phyloP scores from a whole-genome alignment of 768 basidiomycete genomes.

The Leccinum ochraceum region DNA sequence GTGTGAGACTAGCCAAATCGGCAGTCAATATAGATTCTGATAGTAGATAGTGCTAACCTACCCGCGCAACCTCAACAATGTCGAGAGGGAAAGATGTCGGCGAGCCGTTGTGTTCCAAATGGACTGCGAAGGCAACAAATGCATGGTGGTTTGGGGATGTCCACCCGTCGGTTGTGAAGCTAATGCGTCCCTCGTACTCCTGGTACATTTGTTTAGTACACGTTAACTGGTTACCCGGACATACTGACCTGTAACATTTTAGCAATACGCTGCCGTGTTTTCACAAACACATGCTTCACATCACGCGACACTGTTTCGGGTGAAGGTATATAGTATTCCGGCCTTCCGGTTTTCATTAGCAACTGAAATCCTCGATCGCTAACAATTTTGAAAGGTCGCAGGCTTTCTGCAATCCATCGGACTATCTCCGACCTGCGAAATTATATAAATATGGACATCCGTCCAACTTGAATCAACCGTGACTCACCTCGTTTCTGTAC shows the following conservation, averaged over 20 bases:
- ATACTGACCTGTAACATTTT: not conserved
- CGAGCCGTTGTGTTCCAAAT: not conserved
- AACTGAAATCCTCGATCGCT: not conserved
- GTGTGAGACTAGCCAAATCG: not conserved
- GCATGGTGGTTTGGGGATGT: not conserved
- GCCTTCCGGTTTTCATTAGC: not conserved
- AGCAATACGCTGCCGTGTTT: not conserved
- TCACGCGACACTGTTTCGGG: not conserved
- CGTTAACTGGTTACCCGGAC: not conserved
- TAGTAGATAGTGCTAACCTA: not conserved
- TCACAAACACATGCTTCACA: not conserved
- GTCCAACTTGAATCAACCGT: not conserved
- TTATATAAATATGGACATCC: not conserved
- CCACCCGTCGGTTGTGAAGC: not conserved
- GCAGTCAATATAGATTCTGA: not conserved
- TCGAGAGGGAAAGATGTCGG: not conserved
- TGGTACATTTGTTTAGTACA: not conserved
- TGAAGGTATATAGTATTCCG: conserved; percentile 4
- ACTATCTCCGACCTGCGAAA: not conserved
- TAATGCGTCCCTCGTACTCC: not conserved
- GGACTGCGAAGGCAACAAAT: not conserved
- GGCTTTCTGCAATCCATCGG: not conserved
- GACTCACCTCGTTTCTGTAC: not conserved
- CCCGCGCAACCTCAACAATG: not conserved
- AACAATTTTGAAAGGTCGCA: not conserved